Conservation (phyloP, 2,329 filamentous ascomycete species). For the Myriosclerotinia duriaeana region DNA sequence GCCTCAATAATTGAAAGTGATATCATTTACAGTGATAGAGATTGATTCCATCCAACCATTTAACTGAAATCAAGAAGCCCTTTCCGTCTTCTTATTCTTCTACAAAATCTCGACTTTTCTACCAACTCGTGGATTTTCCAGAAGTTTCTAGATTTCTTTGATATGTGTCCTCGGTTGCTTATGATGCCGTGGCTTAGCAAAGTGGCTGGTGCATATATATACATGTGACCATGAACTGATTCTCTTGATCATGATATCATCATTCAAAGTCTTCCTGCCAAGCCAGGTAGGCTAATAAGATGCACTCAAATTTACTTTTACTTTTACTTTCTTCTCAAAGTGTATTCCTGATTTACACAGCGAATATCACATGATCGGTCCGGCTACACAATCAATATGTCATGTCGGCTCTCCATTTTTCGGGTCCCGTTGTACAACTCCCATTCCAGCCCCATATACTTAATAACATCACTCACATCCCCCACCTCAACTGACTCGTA, state of each 20-base stretch:
- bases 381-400: not conserved
- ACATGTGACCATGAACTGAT: not conserved
- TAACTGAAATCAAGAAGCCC: not conserved
- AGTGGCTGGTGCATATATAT: not conserved
- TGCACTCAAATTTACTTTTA: too few relatives aligned
- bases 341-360: too few relatives aligned
- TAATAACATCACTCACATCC: not conserved
- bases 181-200: not conserved
- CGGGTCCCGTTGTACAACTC: conserved; percentile 4
- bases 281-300: not conserved
- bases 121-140: not conserved
- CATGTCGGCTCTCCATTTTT: not conserved
- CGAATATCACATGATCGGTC: not conserved
- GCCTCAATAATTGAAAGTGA: not conserved
- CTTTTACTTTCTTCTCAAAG: not conserved
- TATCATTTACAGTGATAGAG: not conserved
- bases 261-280: not conserved
- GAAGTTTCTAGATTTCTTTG: not conserved
- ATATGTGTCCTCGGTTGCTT: not conserved
- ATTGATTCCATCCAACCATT: not conserved
- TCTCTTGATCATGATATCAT: not conserved
- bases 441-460: not conserved
- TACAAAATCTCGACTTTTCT: not conserved
- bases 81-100: not conserved
- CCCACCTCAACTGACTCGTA: not conserved